Evolutionary conservation across 345 rosid genomes (phyloP).

Genomic region (Psidium friedrichsthalianum): DNA sequence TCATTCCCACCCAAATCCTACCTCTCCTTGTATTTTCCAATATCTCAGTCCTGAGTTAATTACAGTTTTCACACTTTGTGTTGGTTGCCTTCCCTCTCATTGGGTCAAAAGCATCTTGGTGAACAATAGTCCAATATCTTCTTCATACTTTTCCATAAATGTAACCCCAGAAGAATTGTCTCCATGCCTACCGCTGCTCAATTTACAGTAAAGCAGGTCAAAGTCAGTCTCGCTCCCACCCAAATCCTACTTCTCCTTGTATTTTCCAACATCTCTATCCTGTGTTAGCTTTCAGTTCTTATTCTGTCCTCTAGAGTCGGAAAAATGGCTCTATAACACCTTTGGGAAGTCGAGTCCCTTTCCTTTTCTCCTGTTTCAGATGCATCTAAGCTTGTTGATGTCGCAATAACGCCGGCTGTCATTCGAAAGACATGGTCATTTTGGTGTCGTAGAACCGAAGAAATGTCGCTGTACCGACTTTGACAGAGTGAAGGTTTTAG

Average conservation of each 20-base stretch:
- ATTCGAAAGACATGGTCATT: neutral
- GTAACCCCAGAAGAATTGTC: too few species aligned
- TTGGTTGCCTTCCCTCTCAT: neutral
- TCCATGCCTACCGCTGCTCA: too few species aligned
- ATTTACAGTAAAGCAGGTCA: neutral
- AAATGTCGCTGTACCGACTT: neutral
- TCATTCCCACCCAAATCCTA: too few species aligned
- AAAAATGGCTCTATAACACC: neutral
- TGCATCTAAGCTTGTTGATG: neutral
- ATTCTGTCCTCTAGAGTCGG: neutral
- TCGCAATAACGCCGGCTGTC: neutral
- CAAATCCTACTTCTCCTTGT: neutral
- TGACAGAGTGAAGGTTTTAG: neutral
- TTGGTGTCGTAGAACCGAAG: neutral
- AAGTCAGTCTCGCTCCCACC: neutral
- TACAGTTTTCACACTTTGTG: too few species aligned
- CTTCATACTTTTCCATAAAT: too few species aligned
- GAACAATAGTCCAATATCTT: neutral
- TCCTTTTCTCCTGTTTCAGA: neutral
- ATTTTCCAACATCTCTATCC: neutral
- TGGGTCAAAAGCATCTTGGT: neutral
- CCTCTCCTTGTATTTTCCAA: too few species aligned
- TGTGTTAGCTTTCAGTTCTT: neutral
- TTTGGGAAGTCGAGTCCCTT: neutral
- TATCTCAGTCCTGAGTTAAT: too few species aligned